phyloP scores from a whole-genome alignment of 1,284 basidiomycete genomes.

The Phellopilus nigrolimitatus region DNA sequence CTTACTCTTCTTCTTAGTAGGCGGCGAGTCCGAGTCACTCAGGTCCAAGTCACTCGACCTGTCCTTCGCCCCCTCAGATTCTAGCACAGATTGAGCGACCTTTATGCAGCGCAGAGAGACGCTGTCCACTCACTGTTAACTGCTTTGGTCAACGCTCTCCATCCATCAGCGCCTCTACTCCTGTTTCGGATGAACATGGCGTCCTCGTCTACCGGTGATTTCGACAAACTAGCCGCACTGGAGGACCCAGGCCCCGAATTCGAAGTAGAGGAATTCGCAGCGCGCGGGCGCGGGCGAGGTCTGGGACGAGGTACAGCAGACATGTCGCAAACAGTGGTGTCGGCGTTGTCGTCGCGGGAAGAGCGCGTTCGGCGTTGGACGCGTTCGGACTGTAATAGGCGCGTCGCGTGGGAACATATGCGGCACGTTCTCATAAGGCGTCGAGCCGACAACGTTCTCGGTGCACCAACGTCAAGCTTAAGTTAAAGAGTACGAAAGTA shows the following conservation, averaged over 20 bases:
- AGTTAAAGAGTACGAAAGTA: too few species aligned
- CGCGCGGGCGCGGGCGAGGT: constrained; percentile 43
- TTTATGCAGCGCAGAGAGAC: too few species aligned
- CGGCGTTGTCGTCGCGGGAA: too few species aligned
- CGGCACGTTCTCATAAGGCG: too few species aligned
- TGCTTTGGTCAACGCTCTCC: constrained; percentile 51
- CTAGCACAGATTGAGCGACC: too few species aligned
- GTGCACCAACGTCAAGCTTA: too few species aligned
- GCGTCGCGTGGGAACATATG: too few species aligned
- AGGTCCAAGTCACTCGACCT: neutral
- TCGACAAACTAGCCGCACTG: constrained; percentile 20
- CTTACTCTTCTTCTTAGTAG: neutral
- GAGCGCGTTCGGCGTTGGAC: constrained; percentile 21
- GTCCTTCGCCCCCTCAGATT: neutral
- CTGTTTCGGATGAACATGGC: constrained; percentile 61
- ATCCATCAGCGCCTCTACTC: constrained; percentile 45
- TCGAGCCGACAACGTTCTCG: too few species aligned
- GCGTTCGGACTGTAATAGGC: neutral
- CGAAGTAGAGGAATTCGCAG: constrained; percentile 23
- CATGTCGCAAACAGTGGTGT: constrained; percentile 33
- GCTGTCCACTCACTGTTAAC: constrained; percentile 42
- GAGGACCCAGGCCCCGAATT: constrained; percentile 16
- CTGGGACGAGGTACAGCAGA: constrained; percentile 41
- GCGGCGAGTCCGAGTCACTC: neutral
- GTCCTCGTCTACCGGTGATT: constrained; percentile 44